Percentiles rank a stretch among this genome's conserved stretches.
phyloP scores from a whole-genome alignment of 1,139 yeast species.

The Lodderomyces pseudojiufengensis region DNA sequence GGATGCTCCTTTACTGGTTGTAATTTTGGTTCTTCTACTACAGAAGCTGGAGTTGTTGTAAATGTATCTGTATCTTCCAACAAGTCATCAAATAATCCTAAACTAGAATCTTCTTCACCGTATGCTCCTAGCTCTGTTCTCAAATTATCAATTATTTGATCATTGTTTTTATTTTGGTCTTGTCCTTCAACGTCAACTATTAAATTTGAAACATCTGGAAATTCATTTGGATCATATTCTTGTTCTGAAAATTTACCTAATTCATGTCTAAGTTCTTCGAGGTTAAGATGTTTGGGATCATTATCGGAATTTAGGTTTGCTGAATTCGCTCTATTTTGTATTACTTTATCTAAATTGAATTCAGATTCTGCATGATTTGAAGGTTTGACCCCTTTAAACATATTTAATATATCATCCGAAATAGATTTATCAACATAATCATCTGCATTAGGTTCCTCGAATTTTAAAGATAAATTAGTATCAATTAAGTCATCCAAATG shows the following conservation, averaged over 20 bases:
- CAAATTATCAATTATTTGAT: constrained; percentile 7
- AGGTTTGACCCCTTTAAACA: background rate
- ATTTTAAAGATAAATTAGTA: constrained; percentile 1
- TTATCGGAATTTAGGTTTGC: constrained; percentile 3
- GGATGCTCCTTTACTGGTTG: background rate
- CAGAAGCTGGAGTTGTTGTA: background rate
- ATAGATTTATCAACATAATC: constrained; percentile 1
- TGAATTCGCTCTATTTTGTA: constrained; percentile 7
- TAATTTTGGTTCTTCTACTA: background rate
- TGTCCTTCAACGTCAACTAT: constrained; percentile 9
- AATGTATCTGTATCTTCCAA: background rate
- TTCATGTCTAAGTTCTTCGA: constrained; percentile 15
- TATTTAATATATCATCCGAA: constrained; percentile 3
- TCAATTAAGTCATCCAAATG: constrained; percentile 7
- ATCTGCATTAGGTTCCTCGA: background rate
- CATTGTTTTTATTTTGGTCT: constrained; percentile 1
- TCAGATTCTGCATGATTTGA: background rate
- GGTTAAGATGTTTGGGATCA: constrained; percentile 1
- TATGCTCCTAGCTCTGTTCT: constrained; percentile 8
- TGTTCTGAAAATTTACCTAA: constrained; percentile 21
- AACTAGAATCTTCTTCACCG: background rate
- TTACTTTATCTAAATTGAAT: constrained; percentile 7
- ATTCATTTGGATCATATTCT: constrained; percentile 15
- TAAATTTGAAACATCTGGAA: constrained; percentile 11
- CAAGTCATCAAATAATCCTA: constrained; percentile 1